phyloP scores from a whole-genome alignment of 352 stramenopile species.

The Phytopythium cucurbitacearum region DNA sequence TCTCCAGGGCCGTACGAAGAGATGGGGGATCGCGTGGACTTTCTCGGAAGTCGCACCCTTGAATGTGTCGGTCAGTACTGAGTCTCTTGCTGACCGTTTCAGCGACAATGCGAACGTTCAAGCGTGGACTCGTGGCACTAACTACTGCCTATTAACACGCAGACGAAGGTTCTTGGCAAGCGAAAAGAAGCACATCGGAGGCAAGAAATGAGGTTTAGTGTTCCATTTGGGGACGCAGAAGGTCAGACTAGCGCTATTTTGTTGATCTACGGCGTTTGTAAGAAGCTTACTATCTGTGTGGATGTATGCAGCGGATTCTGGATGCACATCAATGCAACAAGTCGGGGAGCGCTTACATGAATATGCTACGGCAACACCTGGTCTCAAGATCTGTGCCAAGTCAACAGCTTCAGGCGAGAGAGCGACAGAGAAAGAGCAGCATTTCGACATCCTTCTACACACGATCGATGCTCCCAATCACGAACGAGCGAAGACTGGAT shows the following conservation, averaged over 20 bases:
- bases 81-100: background rate
- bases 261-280: too few relatives aligned
- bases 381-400: background rate
- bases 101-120: background rate
- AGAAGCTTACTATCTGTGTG: too few relatives aligned
- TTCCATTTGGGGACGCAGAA: conserved; percentile 22
- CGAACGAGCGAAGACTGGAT: background rate
- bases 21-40: conserved; percentile 94
- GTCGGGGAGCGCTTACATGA: conserved; percentile 38
- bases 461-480: too few relatives aligned
- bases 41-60: conserved; percentile 46
- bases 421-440: too few relatives aligned
- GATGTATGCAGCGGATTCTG: conserved; percentile 4
- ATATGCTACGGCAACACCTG: conserved; percentile 11
- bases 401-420: background rate
- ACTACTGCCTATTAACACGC: too few relatives aligned
- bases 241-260: conserved; percentile 5
- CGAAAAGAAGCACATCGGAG: conserved; percentile 68
- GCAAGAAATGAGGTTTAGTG: conserved; percentile 49
- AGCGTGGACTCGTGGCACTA: too few relatives aligned
- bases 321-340: conserved; percentile 37
- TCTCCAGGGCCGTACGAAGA: conserved; percentile 89
- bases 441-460: too few relatives aligned
- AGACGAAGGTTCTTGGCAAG: conserved; percentile 81
- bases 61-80: conserved; percentile 27